Conservation (phyloP, 108 stramenopile species). For the Ochromonas danica region DNA sequence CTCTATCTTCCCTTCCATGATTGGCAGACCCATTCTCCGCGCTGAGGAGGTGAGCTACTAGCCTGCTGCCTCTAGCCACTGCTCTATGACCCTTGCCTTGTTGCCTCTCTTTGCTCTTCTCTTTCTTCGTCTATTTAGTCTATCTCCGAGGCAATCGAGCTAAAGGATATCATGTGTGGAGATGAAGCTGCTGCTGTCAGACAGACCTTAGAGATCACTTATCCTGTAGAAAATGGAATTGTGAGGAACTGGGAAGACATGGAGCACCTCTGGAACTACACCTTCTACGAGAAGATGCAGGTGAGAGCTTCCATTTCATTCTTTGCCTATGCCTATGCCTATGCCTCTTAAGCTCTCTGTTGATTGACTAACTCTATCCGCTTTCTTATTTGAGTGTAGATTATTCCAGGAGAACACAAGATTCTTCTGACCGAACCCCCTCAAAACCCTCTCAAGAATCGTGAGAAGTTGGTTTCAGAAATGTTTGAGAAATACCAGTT, state of each 20-base stretch:
- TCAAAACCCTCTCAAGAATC: conserved; percentile 51
- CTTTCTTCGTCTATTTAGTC: background rate
- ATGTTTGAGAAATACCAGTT: conserved; percentile 60
- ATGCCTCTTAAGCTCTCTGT: background rate
- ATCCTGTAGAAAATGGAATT: conserved; percentile 60
- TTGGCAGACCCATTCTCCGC: conserved; percentile 64
- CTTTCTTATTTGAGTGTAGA: too few relatives aligned
- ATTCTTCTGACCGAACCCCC: conserved; percentile 60
- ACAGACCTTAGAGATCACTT: conserved; percentile 53
- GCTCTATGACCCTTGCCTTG: background rate
- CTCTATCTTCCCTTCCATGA: conserved; percentile 63
- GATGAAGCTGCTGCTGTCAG: conserved; percentile 64
- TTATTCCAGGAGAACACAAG: conserved; percentile 54
- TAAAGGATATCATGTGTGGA: conserved; percentile 67
- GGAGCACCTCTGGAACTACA: conserved; percentile 71
- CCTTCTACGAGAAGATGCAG: conserved; percentile 49
- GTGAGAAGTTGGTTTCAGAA: conserved; percentile 42
- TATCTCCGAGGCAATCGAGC: conserved; percentile 54
- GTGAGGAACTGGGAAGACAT: conserved; percentile 71
- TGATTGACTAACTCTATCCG: conserved; percentile 3
- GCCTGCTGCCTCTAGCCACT: background rate
- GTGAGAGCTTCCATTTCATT: background rate
- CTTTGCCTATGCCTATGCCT: background rate
- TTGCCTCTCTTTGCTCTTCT: background rate
- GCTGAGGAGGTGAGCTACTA: conserved; percentile 59